Base-by-base conservation (phyloP, 805 yeast species). In the Myxozyma vanderwaltii region DNA sequence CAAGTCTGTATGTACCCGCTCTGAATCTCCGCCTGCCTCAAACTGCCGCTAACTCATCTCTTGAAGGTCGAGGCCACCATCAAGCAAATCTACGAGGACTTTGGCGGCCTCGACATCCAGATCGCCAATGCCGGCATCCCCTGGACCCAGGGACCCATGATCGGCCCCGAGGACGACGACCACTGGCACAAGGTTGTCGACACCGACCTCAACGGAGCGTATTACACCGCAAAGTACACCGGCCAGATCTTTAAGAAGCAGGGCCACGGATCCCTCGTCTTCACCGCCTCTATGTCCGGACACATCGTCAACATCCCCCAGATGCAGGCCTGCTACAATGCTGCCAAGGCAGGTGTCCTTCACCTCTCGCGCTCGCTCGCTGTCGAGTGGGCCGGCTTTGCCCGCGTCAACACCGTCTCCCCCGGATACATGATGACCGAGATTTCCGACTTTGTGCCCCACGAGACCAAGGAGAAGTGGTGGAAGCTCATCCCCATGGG, bases 111-210 rank as follows among this genome's bases (percentile, higher is more conserved):
- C 65, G 96, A 90, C 73, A 76, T 89, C 27, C 86, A 88, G 69
- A 94, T 90, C 48, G 95, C 95, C 68, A 90, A 90, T 72, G 96
- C 96, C 13, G 96, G 96, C 43, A 83, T 89, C 49, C 85, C 90
- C 15, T 89, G 95, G 95, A 79, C 83, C 23, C 77, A 81, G 29
- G 91, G 91, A 23, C 81, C 81, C 19, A 15, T 83, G 62, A 71
- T 82, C 57, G 81, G 80, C 56, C 76, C 74, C 59, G 69, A 71
- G 49, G 83, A 82, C 63, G 49, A 59, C 64, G 74, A 75, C 54
- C 84, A 83, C 68, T 91, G 95, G 91, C 77, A 80, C 71, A 83
- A 82, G 65, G 83, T 90, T 56, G 80, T 89, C 70, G 82, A 84
- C 70, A 82, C 88, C 56, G 94, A 91, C 71, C 77, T 91, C 62